Base-by-base conservation (phyloP, 306 rosid species). In the Vigna reflexopilosa region DNA sequence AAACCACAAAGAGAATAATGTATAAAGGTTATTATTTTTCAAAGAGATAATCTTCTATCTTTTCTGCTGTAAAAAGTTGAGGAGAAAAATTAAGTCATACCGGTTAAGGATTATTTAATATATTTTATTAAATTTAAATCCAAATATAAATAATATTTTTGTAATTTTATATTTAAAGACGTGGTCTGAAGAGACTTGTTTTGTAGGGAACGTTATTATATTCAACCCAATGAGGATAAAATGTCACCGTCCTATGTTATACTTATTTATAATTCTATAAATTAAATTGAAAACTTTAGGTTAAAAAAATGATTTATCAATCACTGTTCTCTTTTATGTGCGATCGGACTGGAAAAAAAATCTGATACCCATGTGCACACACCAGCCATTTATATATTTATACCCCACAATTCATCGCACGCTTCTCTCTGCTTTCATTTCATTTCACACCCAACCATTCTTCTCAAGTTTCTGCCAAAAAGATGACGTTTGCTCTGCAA, bases 281-380 rank as follows among this genome's bases (percentile, higher is more conserved):
- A 62, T 34, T 76, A 10, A 81, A 81, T 68, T 38, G 45, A 49
- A 49, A 38, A 19, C 47, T 36, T 68, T 50, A 44, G 16, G 13
- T 44, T 69, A 68, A 12, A 34, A 15, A 19, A 50, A 1, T 17
- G 5, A 26, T 52, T 14, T 5, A 59, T 59, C 28, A 58, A 51
- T 40, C 48, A 40, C 38, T 57, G 22, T 36, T 69, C 4, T 44
- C 40, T 56, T 65, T 74, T 34, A 15, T 17, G 48, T n/a, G n/a
- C 26, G 52, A 76, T 76, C 79, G 48, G 54, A 30, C 77, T 17
- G 76, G 52, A 4, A 68, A 36, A 85, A 83, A 81, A 72, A 72
- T 85, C 85, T 82, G 80, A 70, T 24, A 45, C 83, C 88, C 91
- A 89, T 87, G 91, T 88, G 93, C 75, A 20, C 72, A 32, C 73